Evolutionary conservation across 2,329 filamentous ascomycete genomes (phyloP).

Genomic region (Metarhizium brunneum): DNA sequence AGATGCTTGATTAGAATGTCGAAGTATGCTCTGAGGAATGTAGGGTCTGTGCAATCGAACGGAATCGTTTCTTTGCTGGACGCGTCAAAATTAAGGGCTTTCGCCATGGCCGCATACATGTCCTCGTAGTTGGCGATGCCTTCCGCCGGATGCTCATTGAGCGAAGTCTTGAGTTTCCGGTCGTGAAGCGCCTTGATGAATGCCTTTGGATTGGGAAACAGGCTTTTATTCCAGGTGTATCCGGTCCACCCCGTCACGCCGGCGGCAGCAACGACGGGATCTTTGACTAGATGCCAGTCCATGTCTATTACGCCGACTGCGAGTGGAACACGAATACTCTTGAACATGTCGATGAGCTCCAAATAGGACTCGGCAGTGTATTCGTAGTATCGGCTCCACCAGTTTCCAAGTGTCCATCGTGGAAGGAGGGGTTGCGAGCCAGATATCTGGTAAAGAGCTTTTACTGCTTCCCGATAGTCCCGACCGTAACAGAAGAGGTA

Average conservation of each 20-base stretch:
- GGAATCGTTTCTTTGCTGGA: conserved; percentile 37
- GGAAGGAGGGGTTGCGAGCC: conserved; percentile 47
- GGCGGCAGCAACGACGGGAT: conserved; percentile 32
- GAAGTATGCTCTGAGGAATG: conserved; percentile 50
- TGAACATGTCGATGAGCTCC: conserved; percentile 46
- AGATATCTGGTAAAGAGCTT: conserved; percentile 44
- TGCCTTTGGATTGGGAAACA: conserved; percentile 45
- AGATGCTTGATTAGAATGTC: conserved; percentile 45
- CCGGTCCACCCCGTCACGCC: conserved; percentile 38
- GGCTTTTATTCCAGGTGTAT: conserved; percentile 10
- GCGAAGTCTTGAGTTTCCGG: conserved; percentile 41
- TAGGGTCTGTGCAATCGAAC: conserved; percentile 44
- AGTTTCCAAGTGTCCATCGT: conserved; percentile 51
- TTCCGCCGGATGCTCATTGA: conserved; percentile 55
- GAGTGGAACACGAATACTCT: conserved; percentile 40
- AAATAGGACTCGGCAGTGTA: conserved; percentile 49
- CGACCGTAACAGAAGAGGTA: conserved; percentile 52
- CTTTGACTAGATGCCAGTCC: conserved; percentile 54
- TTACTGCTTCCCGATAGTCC: conserved; percentile 45
- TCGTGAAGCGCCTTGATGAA: conserved; percentile 44
- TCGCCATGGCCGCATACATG: conserved; percentile 44
- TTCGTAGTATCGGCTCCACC: conserved; percentile 55
- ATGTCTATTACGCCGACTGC: conserved; percentile 54
- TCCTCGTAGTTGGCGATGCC: conserved; percentile 49
- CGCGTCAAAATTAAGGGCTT: conserved; percentile 41